Conservation (phyloP, 176 grass and related monocot genomes). For the Eragrostis nindensis region DNA sequence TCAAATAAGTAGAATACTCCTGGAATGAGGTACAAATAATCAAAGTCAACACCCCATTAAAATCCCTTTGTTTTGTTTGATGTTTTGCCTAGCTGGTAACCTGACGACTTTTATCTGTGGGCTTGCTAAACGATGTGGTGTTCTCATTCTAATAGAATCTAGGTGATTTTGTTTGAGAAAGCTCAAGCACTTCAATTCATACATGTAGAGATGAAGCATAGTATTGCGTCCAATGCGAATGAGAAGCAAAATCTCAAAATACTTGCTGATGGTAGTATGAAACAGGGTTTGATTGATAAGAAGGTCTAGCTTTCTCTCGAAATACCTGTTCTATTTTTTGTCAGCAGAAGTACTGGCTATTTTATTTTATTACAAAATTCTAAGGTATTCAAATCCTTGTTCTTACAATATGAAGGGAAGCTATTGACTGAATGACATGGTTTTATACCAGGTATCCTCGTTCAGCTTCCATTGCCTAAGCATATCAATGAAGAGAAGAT, state of each 20-base stretch:
- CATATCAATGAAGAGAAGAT: slow-evolving; percentile 96
- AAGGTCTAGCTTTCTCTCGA: neutral
- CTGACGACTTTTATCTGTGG: neutral
- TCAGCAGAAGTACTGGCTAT: neutral
- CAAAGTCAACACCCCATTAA: neutral
- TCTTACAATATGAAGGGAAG: slow-evolving; percentile 1
- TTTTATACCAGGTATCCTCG: slow-evolving; percentile 69
- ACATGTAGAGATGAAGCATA: neutral
- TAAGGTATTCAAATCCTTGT: neutral
- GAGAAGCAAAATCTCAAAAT: neutral
- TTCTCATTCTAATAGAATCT: neutral
- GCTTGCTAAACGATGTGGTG: neutral
- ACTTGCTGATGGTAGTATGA: neutral
- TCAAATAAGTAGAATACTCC: too few relatives aligned
- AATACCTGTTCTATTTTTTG: neutral
- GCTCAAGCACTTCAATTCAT: neutral
- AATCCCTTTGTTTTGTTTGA: neutral
- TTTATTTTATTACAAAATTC: neutral
- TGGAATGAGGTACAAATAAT: neutral
- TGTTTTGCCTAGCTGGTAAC: neutral
- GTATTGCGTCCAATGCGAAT: neutral
- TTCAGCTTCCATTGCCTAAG: slow-evolving; percentile 93
- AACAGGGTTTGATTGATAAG: neutral
- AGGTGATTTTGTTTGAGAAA: neutral
- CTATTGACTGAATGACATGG: slow-evolving; percentile 7